phyloP scores from a whole-genome alignment of 163 green algal species.

The Scenedesmus sp. region DNA sequence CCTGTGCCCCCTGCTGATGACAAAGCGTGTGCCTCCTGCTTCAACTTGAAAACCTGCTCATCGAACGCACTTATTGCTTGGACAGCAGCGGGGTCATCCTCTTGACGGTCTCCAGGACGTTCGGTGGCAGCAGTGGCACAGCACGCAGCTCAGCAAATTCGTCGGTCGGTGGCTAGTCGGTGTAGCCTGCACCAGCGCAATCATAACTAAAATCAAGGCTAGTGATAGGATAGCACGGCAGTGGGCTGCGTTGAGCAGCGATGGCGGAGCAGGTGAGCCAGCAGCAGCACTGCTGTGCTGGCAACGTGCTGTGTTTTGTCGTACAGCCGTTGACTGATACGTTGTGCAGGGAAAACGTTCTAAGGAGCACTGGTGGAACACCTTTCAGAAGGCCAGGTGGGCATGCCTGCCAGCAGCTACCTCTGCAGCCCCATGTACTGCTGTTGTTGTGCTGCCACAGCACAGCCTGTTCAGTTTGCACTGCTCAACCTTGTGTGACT shows the following conservation, averaged over 20 bases:
- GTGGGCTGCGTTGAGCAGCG: neutral
- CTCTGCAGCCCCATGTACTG: neutral
- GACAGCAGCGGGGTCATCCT: too few species aligned
- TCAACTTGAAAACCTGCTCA: too few species aligned
- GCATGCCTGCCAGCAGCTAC: neutral
- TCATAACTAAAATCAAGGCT: neutral
- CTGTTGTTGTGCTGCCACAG: neutral
- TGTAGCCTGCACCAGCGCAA: neutral
- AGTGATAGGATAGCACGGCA: neutral
- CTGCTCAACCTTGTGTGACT: neutral
- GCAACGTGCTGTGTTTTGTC: neutral
- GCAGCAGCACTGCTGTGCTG: conserved; percentile 7
- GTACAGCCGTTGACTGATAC: neutral
- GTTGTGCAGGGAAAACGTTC: neutral
- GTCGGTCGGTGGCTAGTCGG: neutral
- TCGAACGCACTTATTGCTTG: too few species aligned
- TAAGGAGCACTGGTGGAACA: conserved; percentile 12
- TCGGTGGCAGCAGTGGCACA: too few species aligned
- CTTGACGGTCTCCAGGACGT: too few species aligned
- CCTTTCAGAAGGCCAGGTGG: neutral
- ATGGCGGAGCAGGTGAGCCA: neutral
- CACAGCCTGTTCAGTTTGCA: neutral
- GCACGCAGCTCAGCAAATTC: too few species aligned
- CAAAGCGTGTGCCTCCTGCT: too few species aligned
- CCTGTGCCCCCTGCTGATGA: too few species aligned